These are phyloP conservation scores for Coemansia brasiliensis DNA, from an alignment of 192 early-diverging fungal species.

Conservation along the genomic window DNA sequence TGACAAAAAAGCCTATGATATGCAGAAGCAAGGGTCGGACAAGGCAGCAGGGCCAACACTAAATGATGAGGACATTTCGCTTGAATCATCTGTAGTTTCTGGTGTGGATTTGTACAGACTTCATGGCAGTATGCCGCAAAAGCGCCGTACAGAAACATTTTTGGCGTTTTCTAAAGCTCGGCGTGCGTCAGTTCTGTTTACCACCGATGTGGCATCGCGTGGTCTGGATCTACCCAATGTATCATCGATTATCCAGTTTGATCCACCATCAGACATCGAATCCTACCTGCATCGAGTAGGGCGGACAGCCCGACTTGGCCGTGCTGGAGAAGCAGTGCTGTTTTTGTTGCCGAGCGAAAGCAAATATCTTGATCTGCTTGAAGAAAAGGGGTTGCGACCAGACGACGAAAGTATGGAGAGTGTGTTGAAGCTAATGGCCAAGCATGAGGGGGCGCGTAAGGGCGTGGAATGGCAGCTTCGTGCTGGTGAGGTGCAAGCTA, in stretches of 20 bases:
- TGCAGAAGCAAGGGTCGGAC: constrained; percentile 6
- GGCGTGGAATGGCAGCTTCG: constrained; percentile 45
- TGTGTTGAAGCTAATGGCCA: constrained; percentile 56
- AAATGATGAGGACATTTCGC: constrained; percentile 43
- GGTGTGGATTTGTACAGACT: constrained; percentile 76
- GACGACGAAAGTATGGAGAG: constrained; percentile 64
- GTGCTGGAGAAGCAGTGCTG: constrained; percentile 78
- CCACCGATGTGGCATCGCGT: constrained; percentile 96
- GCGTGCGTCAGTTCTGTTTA: constrained; percentile 77
- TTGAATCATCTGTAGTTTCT: constrained; percentile 62
- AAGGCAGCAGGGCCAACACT: constrained; percentile 24
- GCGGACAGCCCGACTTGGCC: constrained; percentile 92
- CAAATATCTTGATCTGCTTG: constrained; percentile 68
- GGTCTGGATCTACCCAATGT: constrained; percentile 97
- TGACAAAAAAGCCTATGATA: not conserved
- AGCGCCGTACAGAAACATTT: constrained; percentile 74
- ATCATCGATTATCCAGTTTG: constrained; percentile 90
- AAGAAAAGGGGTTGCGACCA: constrained; percentile 62
- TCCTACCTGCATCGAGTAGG: constrained; percentile 98
- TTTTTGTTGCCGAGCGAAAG: constrained; percentile 91
- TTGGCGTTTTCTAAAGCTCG: constrained; percentile 63
- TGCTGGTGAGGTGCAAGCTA: constrained; percentile 46
- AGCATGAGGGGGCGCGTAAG: constrained; percentile 48
- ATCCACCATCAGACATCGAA: constrained; percentile 88
- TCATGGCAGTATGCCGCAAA: constrained; percentile 86